phyloP scores from a whole-genome alignment of 2,329 filamentous ascomycete species.

The Trichophyton rubrum region DNA sequence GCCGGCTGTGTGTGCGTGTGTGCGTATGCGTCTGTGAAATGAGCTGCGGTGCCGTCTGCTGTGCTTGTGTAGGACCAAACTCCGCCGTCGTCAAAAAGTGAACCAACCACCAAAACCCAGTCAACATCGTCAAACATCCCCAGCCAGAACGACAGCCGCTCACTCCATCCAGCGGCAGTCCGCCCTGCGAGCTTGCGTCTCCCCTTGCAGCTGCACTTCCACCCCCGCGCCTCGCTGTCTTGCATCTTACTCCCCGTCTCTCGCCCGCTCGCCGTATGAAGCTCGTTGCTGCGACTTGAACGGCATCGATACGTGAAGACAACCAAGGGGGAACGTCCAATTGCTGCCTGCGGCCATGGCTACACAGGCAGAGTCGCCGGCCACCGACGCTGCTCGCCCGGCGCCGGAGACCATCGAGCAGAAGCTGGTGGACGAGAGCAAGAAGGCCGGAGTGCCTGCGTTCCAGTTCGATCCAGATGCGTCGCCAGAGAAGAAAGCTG shows the following conservation, averaged over 20 bases:
- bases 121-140: too few relatives aligned
- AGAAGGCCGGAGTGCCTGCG: conserved; percentile 63
- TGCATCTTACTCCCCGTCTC: neutral
- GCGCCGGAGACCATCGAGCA: conserved; percentile 59
- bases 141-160: too few relatives aligned
- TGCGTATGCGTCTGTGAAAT: too few relatives aligned
- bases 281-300: neutral
- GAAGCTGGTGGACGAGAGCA: conserved; percentile 63
- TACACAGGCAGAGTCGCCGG: conserved; percentile 43
- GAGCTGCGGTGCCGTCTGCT: too few relatives aligned
- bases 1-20: too few relatives aligned
- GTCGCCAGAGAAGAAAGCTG: conserved; percentile 68
- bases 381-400: conserved; percentile 51
- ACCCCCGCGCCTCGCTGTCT: too few relatives aligned
- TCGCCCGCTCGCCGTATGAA: neutral
- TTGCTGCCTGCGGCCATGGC: conserved; percentile 4
- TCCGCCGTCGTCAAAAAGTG: too few relatives aligned
- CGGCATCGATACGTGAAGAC: neutral
- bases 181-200: too few relatives aligned
- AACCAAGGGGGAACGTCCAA: neutral
- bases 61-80: too few relatives aligned
- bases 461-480: conserved; percentile 83
- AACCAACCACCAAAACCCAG: too few relatives aligned
- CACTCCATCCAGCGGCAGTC: too few relatives aligned
- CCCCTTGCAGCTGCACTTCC: too few relatives aligned